These are phyloP conservation scores for Eucalyptus globulus DNA, from an alignment of 345 rosid genomes.

Conservation along the genomic window DNA sequence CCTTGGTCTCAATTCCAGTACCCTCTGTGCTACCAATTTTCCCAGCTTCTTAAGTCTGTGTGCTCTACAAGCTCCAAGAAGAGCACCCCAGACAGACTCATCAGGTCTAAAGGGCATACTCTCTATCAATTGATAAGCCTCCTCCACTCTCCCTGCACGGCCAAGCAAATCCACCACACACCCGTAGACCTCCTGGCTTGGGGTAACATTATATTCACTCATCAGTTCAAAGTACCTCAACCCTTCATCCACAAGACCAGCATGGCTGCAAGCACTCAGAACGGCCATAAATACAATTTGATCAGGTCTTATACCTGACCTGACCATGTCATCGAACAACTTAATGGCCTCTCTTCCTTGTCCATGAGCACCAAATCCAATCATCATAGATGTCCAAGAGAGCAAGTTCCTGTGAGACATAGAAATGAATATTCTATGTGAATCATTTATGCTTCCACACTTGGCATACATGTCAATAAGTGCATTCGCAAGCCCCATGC, in stretches of 20 bases:
- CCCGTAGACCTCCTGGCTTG: slow-evolving; percentile 59
- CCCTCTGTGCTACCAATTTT: slow-evolving; percentile 52
- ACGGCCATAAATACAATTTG: slow-evolving; percentile 81
- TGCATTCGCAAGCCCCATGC: slow-evolving; percentile 56
- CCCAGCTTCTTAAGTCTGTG: slow-evolving; percentile 38
- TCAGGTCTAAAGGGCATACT: slow-evolving; percentile 67
- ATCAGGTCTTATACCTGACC: slow-evolving; percentile 62
- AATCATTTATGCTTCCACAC: slow-evolving; percentile 60
- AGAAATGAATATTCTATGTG: slow-evolving; percentile 40
- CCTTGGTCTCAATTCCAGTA: slow-evolving; percentile 49
- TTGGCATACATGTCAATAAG: slow-evolving; percentile 86
- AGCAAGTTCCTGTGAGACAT: slow-evolving; percentile 41
- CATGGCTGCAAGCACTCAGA: slow-evolving; percentile 78
- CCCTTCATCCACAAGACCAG: slow-evolving; percentile 80
- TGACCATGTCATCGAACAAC: slow-evolving; percentile 75
- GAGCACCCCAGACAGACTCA: slow-evolving; percentile 81
- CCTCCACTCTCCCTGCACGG: slow-evolving; percentile 77
- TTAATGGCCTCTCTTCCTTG: slow-evolving; percentile 54
- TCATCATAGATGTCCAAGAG: slow-evolving; percentile 96
- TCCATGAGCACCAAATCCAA: slow-evolving; percentile 84
- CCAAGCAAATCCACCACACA: slow-evolving; percentile 87
- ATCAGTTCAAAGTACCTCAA: slow-evolving; percentile 53
- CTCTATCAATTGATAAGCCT: slow-evolving; percentile 61
- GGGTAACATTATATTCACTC: slow-evolving; percentile 31
- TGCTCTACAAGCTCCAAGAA: slow-evolving; percentile 78